Evolutionary conservation across 805 yeast species (phyloP), one percentile per base, ranked within the genome.

Genomic region (Alloascoidea hylecoeti): DNA sequence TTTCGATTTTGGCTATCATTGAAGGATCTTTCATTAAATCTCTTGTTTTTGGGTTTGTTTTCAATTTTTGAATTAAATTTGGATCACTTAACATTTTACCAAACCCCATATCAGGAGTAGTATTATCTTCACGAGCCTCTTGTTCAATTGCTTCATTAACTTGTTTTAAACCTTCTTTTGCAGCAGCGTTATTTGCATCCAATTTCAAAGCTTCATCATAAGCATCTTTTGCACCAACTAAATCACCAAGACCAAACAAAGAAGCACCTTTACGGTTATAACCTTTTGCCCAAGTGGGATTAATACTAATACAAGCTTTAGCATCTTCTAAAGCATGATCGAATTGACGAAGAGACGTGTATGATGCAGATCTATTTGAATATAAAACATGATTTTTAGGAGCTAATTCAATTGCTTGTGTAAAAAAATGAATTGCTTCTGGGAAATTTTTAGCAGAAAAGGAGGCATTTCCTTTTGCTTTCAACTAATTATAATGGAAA

Each of bases 261-360:
- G 98, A 98, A 46, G 96, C 88, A 42, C 84, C 99, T 28, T 81
- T 80, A 60, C 99, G 78, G 52, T 77, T 81, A 66, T 81, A 83
- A 36, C 97, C 98, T 61, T 92, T 92, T 16, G 96, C 86, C 97
- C 97, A 92, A 2, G 78, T 46, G 13, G 86, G 78, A 46, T 82
- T 84, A 60, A 86, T 75, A 50, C 72, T 69, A 39, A 81, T 76
- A 61, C 95, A 81, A 52, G 80, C 73, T 42, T 82, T 61, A 14
- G 97, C 98, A 57, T 92, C 98, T 35, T 66, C 63, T 42, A 85
- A 64, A 3, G 97, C 98, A 42, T 76, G 63, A 16, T 56, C 57
- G 51, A 77, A 92, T 49, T 86, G 63, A 51, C 75, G 75, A 61
- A 76, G 60, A 4, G 96, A 83, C 3, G 96, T 80, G 51, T 78